Percentiles rank a stretch among this genome's conserved stretches.
These are phyloP conservation scores for Straminergon stramineum DNA, from an alignment of 225 moss, liverwort and hornwort species.

Conservation along the genomic window DNA sequence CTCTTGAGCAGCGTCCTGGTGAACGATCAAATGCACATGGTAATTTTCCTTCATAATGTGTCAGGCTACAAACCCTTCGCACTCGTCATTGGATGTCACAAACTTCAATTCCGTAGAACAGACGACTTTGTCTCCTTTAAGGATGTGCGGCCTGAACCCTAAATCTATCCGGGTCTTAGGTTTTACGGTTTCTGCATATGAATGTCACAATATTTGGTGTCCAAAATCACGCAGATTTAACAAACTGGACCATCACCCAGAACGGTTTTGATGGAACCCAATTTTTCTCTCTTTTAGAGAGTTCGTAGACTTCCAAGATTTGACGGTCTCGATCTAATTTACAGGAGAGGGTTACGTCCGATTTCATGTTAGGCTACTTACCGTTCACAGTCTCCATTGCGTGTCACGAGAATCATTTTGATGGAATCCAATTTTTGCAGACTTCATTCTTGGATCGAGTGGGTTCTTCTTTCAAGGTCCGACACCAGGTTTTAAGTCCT, in stretches of 20 bases:
- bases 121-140: not conserved
- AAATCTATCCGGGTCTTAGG: too few species aligned
- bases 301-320: not conserved
- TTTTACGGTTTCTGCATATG: not conserved
- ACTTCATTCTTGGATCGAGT: conserved; percentile 17
- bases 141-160: not conserved
- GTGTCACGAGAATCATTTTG: not conserved
- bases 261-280: not conserved
- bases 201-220: not conserved
- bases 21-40: conserved; percentile 14
- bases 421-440: conserved; percentile 2
- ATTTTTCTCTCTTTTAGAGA: not conserved
- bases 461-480: conserved; percentile 14
- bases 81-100: not conserved
- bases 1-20: conserved; percentile 13
- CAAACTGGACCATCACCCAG: not conserved
- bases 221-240: not conserved
- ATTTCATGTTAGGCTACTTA: not conserved
- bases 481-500: not conserved
- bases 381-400: not conserved
- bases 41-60: not conserved
- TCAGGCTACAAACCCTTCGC: not conserved
- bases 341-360: not conserved
- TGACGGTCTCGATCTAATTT: not conserved
- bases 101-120: too few species aligned